Conservation (phyloP, 768 basidiomycete species). For the Tephrocybe sp. region DNA sequence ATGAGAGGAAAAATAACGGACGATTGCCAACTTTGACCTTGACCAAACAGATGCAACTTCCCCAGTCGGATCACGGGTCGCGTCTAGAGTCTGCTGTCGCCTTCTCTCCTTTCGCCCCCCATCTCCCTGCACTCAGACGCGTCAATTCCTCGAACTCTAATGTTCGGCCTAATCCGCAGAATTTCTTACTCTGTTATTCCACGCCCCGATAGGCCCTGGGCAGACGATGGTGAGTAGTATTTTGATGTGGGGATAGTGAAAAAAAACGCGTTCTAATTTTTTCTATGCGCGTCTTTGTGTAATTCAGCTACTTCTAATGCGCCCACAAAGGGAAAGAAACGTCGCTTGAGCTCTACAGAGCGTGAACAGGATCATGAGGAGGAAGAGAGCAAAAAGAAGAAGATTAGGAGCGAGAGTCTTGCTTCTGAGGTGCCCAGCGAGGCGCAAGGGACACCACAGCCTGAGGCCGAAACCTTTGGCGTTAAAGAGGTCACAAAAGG, state of each 20-base stretch:
- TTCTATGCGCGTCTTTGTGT: conserved; percentile 16
- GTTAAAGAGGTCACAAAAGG: conserved; percentile 74
- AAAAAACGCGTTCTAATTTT: conserved; percentile 25
- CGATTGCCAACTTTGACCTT: not conserved
- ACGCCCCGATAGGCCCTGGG: conserved; percentile 74
- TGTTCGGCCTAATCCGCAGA: conserved; percentile 74
- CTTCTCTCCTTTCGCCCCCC: conserved; percentile 1
- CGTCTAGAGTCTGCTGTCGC: conserved; percentile 14
- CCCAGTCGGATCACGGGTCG: conserved; percentile 20
- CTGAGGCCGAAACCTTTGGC: conserved; percentile 44
- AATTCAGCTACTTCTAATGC: conserved; percentile 71
- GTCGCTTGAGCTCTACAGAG: conserved; percentile 55
- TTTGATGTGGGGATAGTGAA: not conserved
- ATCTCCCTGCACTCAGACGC: conserved; percentile 6
- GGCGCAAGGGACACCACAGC: conserved; percentile 27
- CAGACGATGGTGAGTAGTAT: conserved; percentile 66
- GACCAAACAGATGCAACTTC: conserved; percentile 17
- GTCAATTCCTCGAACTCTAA: conserved; percentile 19
- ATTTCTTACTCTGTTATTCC: conserved; percentile 71
- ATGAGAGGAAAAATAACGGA: conserved; percentile 5
- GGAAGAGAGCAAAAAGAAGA: too few relatives aligned
- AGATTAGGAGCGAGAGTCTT: conserved; percentile 43
- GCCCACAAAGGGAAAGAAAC: conserved; percentile 66
- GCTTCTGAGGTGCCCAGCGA: conserved; percentile 26
- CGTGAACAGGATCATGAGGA: conserved; percentile 35